These are phyloP conservation scores for Ambispora gerdemannii DNA, from an alignment of 192 early-diverging fungal species.

Conservation along the genomic window DNA sequence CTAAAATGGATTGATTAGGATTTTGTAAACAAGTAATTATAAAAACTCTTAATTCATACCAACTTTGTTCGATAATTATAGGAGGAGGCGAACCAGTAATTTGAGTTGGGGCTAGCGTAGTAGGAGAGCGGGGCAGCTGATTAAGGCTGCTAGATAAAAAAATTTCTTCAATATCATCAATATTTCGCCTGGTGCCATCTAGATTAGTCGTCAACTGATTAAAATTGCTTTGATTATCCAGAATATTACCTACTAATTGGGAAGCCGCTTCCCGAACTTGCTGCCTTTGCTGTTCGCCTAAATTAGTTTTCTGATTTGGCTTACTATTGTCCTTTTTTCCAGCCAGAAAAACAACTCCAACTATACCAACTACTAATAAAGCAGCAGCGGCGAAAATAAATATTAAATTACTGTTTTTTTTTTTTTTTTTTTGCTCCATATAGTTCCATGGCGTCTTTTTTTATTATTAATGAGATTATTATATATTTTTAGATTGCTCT, in stretches of 20 bases:
- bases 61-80: background rate
- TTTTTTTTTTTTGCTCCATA: constrained; percentile 2
- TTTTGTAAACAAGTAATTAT: background rate
- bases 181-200: background rate
- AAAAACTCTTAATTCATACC: background rate
- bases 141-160: background rate
- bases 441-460: too few relatives aligned
- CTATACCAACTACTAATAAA: background rate
- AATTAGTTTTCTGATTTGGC: background rate
- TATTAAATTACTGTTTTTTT: constrained; percentile 1
- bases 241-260: background rate
- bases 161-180: constrained; percentile 1
- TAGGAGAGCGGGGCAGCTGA: too few relatives aligned
- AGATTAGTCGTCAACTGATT: background rate
- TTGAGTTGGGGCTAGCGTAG: too few relatives aligned
- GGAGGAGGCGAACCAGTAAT: background rate
- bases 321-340: background rate
- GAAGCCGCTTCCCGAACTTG: background rate
- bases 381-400: background rate
- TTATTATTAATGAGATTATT: too few relatives aligned
- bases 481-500: too few relatives aligned
- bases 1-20: background rate
- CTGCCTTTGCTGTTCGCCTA: background rate
- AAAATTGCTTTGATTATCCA: background rate
- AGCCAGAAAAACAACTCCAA: background rate